A percentile compares a stretch with the other conserved stretches of the same genome.
Evolutionary conservation across 148 eudicot genomes (phyloP).

Genomic region (Rhododendron williamsianum): DNA sequence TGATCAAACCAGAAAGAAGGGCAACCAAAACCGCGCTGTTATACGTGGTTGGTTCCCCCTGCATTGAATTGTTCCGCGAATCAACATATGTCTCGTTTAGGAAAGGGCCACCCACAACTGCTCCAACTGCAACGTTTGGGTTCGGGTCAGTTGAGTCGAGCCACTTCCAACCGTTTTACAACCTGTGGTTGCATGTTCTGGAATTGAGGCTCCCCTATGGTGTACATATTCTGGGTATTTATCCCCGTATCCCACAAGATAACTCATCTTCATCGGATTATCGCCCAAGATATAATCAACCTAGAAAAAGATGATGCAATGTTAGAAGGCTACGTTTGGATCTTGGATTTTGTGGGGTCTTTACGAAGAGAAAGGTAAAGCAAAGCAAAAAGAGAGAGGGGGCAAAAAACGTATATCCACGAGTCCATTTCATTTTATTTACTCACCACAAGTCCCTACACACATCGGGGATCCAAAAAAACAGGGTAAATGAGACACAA

Average conservation of each 20-base stretch:
- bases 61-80: conserved; percentile 78
- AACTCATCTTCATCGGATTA: conserved; percentile 81
- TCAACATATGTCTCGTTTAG: conserved; percentile 62
- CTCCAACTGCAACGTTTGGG: conserved; percentile 80
- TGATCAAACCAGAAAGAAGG: conserved; percentile 75
- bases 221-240: conserved; percentile 74
- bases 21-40: conserved; percentile 76
- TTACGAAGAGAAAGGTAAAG: background rate
- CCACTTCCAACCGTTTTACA: conserved; percentile 64
- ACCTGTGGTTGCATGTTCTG: conserved; percentile 42
- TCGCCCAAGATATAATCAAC: conserved; percentile 78
- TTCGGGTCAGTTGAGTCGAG: conserved; percentile 55
- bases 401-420: too few relatives aligned
- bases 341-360: background rate
- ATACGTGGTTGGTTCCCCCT: conserved; percentile 82
- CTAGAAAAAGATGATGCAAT: conserved; percentile 23
- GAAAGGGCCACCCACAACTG: conserved; percentile 81
- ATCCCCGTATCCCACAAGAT: conserved; percentile 81
- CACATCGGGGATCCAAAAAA: background rate
- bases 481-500: background rate
- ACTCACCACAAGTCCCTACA: background rate
- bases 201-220: conserved; percentile 94
- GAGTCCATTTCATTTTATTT: background rate
- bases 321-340: background rate
- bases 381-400: too few relatives aligned